phyloP scores from a whole-genome alignment of 23 red algal genomes.

The Cyanidium caldarium region DNA sequence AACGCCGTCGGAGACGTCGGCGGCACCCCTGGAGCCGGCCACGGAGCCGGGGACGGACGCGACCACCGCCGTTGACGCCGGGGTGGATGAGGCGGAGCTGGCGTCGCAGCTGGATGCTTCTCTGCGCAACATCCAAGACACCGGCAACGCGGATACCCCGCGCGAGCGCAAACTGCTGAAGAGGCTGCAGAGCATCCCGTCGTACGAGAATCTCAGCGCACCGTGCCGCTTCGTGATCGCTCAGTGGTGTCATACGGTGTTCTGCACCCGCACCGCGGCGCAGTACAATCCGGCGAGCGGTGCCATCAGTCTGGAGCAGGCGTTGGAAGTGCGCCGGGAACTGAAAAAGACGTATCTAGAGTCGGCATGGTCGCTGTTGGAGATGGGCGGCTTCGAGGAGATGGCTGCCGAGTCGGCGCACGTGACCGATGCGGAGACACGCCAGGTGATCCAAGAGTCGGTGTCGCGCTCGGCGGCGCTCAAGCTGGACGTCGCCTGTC shows the following conservation, averaged over 20 bases:
- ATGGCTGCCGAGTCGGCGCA: not conserved
- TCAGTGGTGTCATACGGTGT: conserved; percentile 24
- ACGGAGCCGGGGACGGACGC: not conserved
- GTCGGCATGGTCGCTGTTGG: conserved; percentile 9
- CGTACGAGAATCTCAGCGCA: not conserved
- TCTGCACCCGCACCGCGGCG: conserved; percentile 12
- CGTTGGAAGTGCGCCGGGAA: not conserved
- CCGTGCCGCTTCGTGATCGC: conserved; percentile 12
- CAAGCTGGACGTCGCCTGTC: conserved; percentile 6
- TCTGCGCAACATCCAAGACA: conserved; percentile 1
- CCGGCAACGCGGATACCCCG: not conserved
- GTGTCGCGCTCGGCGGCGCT: conserved; percentile 4
- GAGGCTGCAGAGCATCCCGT: not conserved
- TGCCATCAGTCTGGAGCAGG: not conserved
- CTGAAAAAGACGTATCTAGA: conserved; percentile 17
- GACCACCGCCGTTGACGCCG: not conserved
- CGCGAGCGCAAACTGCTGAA: conserved; percentile 4
- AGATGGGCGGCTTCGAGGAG: conserved; percentile 2
- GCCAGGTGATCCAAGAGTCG: not conserved
- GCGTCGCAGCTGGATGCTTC: not conserved
- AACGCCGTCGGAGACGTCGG: no score
- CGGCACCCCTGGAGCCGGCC: not conserved
- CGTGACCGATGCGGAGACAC: not conserved
- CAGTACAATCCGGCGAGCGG: conserved; percentile 13
- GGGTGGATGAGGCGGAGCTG: not conserved